These are phyloP conservation scores for Crithidia expoeki DNA, from an alignment of 208 protist genomes.

Conservation along the genomic window DNA sequence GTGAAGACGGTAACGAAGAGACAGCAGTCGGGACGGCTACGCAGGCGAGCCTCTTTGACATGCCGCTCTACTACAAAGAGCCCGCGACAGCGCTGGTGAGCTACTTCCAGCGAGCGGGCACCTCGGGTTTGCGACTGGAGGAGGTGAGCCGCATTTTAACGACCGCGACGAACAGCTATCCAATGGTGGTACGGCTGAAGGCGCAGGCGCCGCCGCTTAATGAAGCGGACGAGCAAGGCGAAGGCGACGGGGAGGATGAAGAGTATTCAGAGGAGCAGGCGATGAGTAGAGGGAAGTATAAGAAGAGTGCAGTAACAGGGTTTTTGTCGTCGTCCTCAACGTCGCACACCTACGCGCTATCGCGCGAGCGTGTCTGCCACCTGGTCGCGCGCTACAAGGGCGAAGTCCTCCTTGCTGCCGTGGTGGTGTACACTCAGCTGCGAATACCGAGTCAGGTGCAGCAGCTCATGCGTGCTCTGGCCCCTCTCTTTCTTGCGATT, in stretches of 20 bases:
- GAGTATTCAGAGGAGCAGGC: not conserved
- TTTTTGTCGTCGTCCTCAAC: too few relatives aligned
- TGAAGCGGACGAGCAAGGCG: not conserved
- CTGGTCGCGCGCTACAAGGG: conserved; percentile 62
- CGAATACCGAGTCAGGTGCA: conserved; percentile 66
- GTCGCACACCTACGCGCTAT: conserved; percentile 26
- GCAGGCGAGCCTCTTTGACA: conserved; percentile 38
- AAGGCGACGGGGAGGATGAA: conserved; percentile 17
- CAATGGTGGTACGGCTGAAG: conserved; percentile 76
- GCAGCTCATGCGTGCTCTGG: conserved; percentile 63
- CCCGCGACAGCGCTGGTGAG: conserved; percentile 47
- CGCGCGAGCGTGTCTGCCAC: conserved; percentile 41
- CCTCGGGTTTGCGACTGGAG: conserved; percentile 32
- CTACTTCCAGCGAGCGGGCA: conserved; percentile 52
- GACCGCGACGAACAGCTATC: conserved; percentile 47
- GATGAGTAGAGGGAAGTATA: not conserved
- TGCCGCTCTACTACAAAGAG: conserved; percentile 75
- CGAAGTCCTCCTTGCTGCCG: conserved; percentile 74
- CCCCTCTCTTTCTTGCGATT: conserved; percentile 55
- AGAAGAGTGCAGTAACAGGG: not conserved
- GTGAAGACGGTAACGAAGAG: conserved; percentile 16
- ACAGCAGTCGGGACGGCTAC: conserved; percentile 1
- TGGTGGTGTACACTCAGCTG: conserved; percentile 81
- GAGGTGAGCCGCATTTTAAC: conserved; percentile 59
- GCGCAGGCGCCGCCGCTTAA: conserved; percentile 39